phyloP scores from a whole-genome alignment of 495 filamentous ascomycete genomes.

The Penicillium alfredii region DNA sequence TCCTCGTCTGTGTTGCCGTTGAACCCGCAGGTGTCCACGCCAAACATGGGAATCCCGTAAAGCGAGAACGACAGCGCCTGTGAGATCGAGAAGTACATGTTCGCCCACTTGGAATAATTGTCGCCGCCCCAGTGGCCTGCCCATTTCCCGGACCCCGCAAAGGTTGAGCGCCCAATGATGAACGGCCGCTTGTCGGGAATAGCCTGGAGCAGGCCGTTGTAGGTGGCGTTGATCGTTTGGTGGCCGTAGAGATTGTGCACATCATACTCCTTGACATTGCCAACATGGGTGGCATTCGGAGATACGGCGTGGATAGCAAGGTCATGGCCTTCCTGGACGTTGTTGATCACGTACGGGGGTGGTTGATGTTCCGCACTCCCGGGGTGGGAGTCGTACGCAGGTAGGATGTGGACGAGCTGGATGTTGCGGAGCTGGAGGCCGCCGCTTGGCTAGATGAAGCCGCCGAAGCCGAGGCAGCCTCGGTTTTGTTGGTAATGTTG shows the following conservation, averaged over 20 bases:
- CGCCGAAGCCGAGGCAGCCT: constrained; percentile 55
- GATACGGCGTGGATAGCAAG: constrained; percentile 67
- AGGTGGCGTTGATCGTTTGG: constrained; percentile 73
- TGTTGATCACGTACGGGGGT: constrained; percentile 81
- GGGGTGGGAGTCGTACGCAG: constrained; percentile 60
- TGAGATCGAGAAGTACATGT: constrained; percentile 72
- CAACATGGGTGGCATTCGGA: constrained; percentile 72
- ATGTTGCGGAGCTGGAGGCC: constrained; percentile 30
- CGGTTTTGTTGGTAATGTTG: constrained; percentile 61
- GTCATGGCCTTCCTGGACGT: constrained; percentile 61
- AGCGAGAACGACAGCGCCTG: constrained; percentile 75
- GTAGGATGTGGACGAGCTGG: constrained; percentile 41
- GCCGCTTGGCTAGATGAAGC: constrained; percentile 47
- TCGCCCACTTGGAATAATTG: constrained; percentile 62
- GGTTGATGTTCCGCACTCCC: constrained; percentile 65
- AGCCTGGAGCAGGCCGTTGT: constrained; percentile 60
- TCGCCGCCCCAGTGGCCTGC: constrained; percentile 89
- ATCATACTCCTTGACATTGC: constrained; percentile 71
- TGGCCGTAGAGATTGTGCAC: constrained; percentile 74
- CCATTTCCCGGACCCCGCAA: constrained; percentile 71
- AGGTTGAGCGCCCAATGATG: constrained; percentile 80
- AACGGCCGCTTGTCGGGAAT: constrained; percentile 68
- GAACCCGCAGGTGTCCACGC: constrained; percentile 79
- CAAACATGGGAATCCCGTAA: constrained; percentile 86
- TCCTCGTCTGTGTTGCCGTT: constrained; percentile 63